phyloP scores from a whole-genome alignment of 371 early-diverging fungal genomes.

The Mortierella sp. region DNA sequence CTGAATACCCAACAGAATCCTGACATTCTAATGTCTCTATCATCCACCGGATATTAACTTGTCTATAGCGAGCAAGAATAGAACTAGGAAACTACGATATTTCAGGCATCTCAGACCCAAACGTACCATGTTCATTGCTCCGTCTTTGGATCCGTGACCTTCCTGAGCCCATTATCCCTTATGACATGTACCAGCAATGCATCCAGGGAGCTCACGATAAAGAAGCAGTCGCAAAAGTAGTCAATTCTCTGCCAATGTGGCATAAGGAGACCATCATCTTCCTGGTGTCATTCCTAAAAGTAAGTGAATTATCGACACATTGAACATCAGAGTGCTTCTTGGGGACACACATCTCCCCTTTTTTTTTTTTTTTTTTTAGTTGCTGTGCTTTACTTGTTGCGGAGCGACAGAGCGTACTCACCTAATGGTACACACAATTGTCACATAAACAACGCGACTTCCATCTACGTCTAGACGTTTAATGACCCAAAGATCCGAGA shows the following conservation, averaged over 20 bases:
- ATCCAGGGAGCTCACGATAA: constrained; percentile 67
- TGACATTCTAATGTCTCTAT: too few relatives aligned
- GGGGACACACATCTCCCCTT: neutral
- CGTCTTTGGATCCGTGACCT: constrained; percentile 96
- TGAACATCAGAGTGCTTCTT: neutral
- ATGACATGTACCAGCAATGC: constrained; percentile 81
- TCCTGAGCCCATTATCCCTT: constrained; percentile 89
- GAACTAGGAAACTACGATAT: constrained; percentile 86
- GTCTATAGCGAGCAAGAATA: constrained; percentile 72
- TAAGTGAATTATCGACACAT: constrained; percentile 19
- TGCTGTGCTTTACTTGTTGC: too few relatives aligned
- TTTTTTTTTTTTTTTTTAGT: neutral
- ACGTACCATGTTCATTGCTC: constrained; percentile 91
- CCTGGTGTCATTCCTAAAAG: constrained; percentile 84
- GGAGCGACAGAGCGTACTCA: neutral
- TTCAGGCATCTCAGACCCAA: constrained; percentile 83
- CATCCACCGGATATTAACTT: neutral
- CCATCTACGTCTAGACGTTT: constrained; percentile 68
- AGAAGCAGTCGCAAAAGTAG: constrained; percentile 65
- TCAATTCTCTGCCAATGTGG: constrained; percentile 75
- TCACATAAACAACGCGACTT: too few relatives aligned
- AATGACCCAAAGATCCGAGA: constrained; percentile 75
- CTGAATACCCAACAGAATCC: too few relatives aligned
- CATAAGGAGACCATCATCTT: constrained; percentile 83
- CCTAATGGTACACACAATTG: neutral